These are phyloP conservation scores for Aspergillus sergii DNA, from an alignment of 2,329 filamentous ascomycete species.

Conservation along the genomic window DNA sequence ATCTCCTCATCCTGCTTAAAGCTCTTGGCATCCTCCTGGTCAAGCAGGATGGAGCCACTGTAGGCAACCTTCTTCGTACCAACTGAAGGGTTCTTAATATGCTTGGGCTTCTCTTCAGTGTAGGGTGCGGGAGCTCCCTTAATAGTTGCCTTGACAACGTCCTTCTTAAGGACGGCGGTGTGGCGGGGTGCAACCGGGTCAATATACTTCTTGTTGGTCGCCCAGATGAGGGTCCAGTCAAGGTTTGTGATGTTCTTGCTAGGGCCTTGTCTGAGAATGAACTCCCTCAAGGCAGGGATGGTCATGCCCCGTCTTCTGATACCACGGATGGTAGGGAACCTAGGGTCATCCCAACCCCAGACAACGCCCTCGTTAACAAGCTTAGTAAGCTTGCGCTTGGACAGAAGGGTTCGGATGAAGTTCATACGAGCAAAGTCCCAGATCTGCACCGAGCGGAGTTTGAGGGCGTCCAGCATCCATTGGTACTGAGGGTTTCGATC, in stretches of 20 bases:
- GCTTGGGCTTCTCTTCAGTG: constrained; percentile 78
- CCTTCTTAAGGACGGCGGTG: constrained; percentile 71
- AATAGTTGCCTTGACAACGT: constrained; percentile 71
- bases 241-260: constrained; percentile 53
- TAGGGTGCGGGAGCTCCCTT: constrained; percentile 65
- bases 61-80: constrained; percentile 85
- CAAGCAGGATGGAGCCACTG: constrained; percentile 74
- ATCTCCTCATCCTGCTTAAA: constrained; percentile 89
- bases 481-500: constrained; percentile 56
- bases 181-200: constrained; percentile 75
- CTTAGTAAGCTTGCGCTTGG: constrained; percentile 56
- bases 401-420: constrained; percentile 54
- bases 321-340: constrained; percentile 55
- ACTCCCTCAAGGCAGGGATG: constrained; percentile 51
- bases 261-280: constrained; percentile 54
- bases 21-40: constrained; percentile 80
- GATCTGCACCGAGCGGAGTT: constrained; percentile 49
- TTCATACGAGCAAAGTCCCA: constrained; percentile 59
- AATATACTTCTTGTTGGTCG: constrained; percentile 76
- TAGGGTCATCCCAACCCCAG: constrained; percentile 56
- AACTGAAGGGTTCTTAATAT: constrained; percentile 83
- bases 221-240: constrained; percentile 54
- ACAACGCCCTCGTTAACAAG: constrained; percentile 51
- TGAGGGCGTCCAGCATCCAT: constrained; percentile 53
- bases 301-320: constrained; percentile 54